These are phyloP conservation scores for Aspergillus cejpii DNA, from an alignment of 2,329 filamentous ascomycete species.

Conservation along the genomic window DNA sequence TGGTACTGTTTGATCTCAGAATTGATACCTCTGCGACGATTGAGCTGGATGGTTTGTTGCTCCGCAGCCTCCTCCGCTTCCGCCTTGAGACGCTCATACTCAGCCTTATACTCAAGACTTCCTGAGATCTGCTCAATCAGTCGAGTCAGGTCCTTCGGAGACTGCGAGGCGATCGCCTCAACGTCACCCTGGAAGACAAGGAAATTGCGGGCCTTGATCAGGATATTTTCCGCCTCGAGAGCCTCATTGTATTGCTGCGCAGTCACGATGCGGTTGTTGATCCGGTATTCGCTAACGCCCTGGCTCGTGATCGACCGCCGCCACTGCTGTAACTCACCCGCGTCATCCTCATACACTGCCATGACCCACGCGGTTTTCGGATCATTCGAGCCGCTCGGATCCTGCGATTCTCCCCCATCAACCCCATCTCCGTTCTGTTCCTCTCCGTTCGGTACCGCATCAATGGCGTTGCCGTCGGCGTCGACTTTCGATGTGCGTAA, in stretches of 20 bases:
- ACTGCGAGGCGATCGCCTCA: conserved; percentile 91
- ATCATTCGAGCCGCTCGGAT: conserved; percentile 56
- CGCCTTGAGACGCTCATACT: conserved; percentile 84
- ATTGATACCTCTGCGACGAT: conserved; percentile 87
- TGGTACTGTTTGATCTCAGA: conserved; percentile 97
- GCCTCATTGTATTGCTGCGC: conserved; percentile 90
- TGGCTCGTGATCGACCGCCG: conserved; percentile 86
- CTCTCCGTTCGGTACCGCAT: conserved; percentile 57
- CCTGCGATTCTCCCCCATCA: conserved; percentile 57
- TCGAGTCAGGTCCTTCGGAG: conserved; percentile 83
- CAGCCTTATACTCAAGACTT: conserved; percentile 85
- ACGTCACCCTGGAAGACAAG: conserved; percentile 98
- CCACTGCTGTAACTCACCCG: conserved; percentile 90
- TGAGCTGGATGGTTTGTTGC: conserved; percentile 79
- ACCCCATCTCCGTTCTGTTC: conserved; percentile 51
- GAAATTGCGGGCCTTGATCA: conserved; percentile 97
- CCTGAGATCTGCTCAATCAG: conserved; percentile 97
- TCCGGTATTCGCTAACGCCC: conserved; percentile 89
- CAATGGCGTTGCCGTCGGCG: conserved; percentile 65
- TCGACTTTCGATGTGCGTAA: conserved; percentile 89
- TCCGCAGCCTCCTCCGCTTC: conserved; percentile 82
- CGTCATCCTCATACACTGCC: conserved; percentile 97
- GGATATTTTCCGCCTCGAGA: conserved; percentile 86
- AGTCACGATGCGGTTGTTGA: conserved; percentile 84
- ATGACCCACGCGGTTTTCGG: conserved; percentile 97